These are phyloP conservation scores for Suillus bovinus DNA, from an alignment of 768 basidiomycete species.

Conservation along the genomic window DNA sequence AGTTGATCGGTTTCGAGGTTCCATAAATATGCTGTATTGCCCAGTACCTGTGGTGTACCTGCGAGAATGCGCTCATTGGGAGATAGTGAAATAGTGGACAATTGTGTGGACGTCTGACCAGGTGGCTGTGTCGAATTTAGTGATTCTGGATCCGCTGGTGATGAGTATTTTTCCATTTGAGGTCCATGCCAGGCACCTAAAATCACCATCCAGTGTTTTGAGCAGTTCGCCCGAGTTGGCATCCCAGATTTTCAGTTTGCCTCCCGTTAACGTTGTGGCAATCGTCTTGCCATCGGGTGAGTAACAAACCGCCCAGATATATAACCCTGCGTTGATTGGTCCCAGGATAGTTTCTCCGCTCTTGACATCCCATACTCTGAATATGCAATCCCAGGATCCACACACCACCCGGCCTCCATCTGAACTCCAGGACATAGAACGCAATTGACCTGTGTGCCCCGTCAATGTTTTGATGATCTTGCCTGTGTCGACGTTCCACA, in stretches of 20 bases:
- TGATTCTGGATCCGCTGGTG: fast-evolving
- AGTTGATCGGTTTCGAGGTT: background rate
- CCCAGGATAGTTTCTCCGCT: background rate
- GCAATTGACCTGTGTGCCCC: background rate
- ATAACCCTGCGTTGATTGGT: background rate
- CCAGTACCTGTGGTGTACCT: background rate
- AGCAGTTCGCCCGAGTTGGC: background rate
- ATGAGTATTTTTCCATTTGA: background rate
- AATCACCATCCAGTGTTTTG: background rate
- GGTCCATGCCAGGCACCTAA: background rate
- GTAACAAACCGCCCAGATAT: background rate
- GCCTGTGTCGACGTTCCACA: background rate
- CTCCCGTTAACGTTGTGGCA: background rate
- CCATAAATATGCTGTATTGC: background rate
- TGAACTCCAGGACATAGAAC: background rate
- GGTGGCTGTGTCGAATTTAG: background rate
- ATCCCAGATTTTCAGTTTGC: background rate
- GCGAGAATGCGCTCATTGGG: background rate
- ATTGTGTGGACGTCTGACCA: no score
- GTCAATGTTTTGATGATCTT: background rate
- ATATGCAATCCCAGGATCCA: background rate
- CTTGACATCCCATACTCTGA: background rate
- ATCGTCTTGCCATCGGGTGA: background rate
- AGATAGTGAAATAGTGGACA: background rate
- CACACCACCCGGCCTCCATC: background rate